phyloP scores from a whole-genome alignment of 129 eudicot genomes.

The Flaveria linearis region DNA sequence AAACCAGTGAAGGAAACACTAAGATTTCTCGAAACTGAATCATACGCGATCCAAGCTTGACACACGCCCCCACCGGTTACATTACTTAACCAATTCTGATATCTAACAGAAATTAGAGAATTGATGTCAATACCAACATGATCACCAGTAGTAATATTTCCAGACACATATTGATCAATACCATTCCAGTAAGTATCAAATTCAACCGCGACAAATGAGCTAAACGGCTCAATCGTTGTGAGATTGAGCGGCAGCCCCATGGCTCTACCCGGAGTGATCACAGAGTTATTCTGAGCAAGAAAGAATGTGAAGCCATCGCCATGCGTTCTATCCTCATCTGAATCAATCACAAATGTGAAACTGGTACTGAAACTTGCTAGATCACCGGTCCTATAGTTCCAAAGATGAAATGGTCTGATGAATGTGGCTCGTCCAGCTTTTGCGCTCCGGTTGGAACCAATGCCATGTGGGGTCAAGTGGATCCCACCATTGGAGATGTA shows the following conservation, averaged over 20 bases:
- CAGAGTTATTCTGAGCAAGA: conserved; percentile 15
- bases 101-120: conserved; percentile 7
- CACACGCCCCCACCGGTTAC: conserved; percentile 16
- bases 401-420: conserved; percentile 18
- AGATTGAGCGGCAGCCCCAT: conserved; percentile 11
- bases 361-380: conserved; percentile 21
- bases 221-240: background rate
- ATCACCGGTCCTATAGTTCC: conserved; percentile 13
- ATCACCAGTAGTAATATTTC: conserved; percentile 4
- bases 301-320: conserved; percentile 34
- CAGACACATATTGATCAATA: background rate
- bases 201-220: conserved; percentile 20
- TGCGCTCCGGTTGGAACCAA: background rate
- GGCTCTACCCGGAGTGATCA: background rate
- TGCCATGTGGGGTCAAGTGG: conserved; percentile 11
- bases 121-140: conserved; percentile 49
- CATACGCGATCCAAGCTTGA: conserved; percentile 50
- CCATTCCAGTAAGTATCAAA: conserved; percentile 28
- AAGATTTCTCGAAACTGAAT: conserved; percentile 33
- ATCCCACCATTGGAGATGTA: conserved; percentile 6
- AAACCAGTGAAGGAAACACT: conserved; percentile 32
- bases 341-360: conserved; percentile 23
- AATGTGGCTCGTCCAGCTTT: conserved; percentile 6
- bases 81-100: conserved; percentile 32
- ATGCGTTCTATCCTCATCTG: background rate